These are phyloP conservation scores for Cryptococcus sp. DNA, from an alignment of 1,284 basidiomycete species.

Conservation along the genomic window DNA sequence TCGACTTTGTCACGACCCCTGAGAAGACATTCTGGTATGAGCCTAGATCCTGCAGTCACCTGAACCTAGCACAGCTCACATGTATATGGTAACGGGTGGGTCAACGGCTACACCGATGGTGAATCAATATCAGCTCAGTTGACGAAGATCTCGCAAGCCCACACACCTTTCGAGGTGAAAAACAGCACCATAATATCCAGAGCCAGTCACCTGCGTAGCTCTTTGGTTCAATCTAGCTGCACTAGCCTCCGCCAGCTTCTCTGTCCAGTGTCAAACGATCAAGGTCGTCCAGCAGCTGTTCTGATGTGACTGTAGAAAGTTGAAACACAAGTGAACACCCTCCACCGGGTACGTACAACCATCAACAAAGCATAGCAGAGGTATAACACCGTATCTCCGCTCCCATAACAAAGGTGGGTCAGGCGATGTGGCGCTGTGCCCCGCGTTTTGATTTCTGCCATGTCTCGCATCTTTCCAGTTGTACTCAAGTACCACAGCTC, in stretches of 20 bases:
- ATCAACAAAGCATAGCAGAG: background rate
- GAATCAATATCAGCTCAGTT: conserved; percentile 6
- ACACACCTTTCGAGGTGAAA: conserved; percentile 58
- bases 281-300: too few species aligned
- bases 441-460: conserved; percentile 11
- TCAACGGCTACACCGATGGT: conserved; percentile 49
- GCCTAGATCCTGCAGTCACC: conserved; percentile 6
- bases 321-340: conserved; percentile 10
- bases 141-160: background rate
- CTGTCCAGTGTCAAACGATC: too few species aligned
- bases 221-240: too few species aligned
- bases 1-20: conserved; percentile 93
- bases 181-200: conserved; percentile 58
- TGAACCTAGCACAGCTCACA: conserved; percentile 49
- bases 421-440: background rate
- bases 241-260: too few species aligned
- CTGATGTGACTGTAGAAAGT: too few species aligned
- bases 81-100: conserved; percentile 78
- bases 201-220: too few species aligned
- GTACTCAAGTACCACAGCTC: too few species aligned
- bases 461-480: background rate
- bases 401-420: background rate
- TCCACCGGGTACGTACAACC: conserved; percentile 9
- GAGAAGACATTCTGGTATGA: background rate
- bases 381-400: conserved; percentile 5